Evolutionary conservation across 2,329 filamentous ascomycete species (phyloP).

Genomic region (Dactylellina cionopaga): DNA sequence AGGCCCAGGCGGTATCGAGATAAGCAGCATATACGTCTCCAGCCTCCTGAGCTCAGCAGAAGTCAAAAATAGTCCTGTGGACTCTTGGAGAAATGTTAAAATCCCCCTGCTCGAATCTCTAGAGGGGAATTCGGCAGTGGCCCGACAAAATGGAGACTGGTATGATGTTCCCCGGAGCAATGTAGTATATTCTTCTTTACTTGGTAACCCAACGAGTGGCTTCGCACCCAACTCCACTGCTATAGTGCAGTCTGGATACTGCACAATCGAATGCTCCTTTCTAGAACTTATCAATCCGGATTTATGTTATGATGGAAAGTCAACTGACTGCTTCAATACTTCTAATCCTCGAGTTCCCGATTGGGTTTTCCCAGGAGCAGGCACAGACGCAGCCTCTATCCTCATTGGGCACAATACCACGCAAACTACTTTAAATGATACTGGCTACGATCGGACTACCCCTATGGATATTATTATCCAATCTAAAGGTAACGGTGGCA

Average conservation of each 20-base stretch:
- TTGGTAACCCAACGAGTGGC: conserved; percentile 18
- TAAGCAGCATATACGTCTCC: conserved; percentile 37
- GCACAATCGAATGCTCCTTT: conserved; percentile 29
- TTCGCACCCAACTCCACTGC: conserved; percentile 26
- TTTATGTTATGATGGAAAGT: conserved; percentile 12
- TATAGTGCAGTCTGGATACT: conserved; percentile 29
- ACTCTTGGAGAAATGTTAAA: conserved; percentile 43
- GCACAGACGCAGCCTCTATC: conserved; percentile 22
- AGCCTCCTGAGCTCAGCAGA: conserved; percentile 40
- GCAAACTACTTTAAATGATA: conserved; percentile 10
- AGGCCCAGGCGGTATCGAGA: conserved; percentile 11
- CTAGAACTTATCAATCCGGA: conserved; percentile 18
- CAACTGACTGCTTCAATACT: conserved; percentile 36
- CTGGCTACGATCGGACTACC: conserved; percentile 23
- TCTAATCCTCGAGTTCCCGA: not conserved
- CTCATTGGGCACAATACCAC: conserved; percentile 26
- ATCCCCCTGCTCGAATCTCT: conserved; percentile 34
- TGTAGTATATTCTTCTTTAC: conserved; percentile 30
- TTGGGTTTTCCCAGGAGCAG: conserved; percentile 30
- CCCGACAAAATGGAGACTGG: conserved; percentile 10
- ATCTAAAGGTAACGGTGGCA: conserved; percentile 11
- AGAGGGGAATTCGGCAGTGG: conserved; percentile 13
- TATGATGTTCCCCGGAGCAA: conserved; percentile 25
- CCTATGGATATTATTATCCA: conserved; percentile 39
- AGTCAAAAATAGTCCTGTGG: conserved; percentile 26